These are phyloP conservation scores for Brasenia schreberi DNA, from an alignment of 164 flowering plant genomes.

Conservation along the genomic window DNA sequence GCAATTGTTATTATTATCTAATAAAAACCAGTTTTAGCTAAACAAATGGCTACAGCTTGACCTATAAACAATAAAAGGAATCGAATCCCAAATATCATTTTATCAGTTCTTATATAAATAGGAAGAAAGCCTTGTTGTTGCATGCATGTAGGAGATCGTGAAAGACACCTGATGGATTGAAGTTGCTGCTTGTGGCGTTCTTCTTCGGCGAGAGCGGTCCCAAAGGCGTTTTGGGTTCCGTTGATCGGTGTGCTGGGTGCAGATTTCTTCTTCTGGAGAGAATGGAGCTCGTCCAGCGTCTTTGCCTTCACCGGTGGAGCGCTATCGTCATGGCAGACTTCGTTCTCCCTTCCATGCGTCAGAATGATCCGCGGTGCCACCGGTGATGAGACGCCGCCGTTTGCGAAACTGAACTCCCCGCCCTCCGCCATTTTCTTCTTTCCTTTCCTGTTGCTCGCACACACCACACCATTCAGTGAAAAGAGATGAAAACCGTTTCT, in stretches of 20 bases:
- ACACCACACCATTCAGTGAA: neutral
- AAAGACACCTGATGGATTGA: constrained; percentile 78
- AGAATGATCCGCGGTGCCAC: constrained; percentile 29
- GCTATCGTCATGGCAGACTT: constrained; percentile 56
- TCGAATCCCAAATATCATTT: too few relatives aligned
- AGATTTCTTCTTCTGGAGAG: constrained; percentile 64
- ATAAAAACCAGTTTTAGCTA: too few relatives aligned
- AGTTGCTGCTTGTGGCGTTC: constrained; percentile 79
- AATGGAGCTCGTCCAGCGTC: constrained; percentile 78
- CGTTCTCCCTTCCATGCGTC: constrained; percentile 21
- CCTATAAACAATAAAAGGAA: too few relatives aligned
- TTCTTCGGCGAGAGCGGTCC: constrained; percentile 37
- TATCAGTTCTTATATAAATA: too few relatives aligned
- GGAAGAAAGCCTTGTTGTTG: too few relatives aligned
- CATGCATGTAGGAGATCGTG: too few relatives aligned
- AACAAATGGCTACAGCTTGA: too few relatives aligned
- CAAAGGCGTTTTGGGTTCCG: constrained; percentile 23
- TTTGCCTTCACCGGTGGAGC: constrained; percentile 51
- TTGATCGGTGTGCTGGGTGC: constrained; percentile 69
- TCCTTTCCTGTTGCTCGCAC: constrained; percentile 1
- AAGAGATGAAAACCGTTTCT: constrained; percentile 1
- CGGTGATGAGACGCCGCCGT: constrained; percentile 8
- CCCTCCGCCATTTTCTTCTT: constrained; percentile 20
- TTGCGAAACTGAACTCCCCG: constrained; percentile 22
- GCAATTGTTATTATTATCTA: too few relatives aligned